A percentile compares a stretch with the other conserved stretches of the same genome.
phyloP scores from a whole-genome alignment of 1,139 yeast species.

The Wickerhamomyces sp. region DNA sequence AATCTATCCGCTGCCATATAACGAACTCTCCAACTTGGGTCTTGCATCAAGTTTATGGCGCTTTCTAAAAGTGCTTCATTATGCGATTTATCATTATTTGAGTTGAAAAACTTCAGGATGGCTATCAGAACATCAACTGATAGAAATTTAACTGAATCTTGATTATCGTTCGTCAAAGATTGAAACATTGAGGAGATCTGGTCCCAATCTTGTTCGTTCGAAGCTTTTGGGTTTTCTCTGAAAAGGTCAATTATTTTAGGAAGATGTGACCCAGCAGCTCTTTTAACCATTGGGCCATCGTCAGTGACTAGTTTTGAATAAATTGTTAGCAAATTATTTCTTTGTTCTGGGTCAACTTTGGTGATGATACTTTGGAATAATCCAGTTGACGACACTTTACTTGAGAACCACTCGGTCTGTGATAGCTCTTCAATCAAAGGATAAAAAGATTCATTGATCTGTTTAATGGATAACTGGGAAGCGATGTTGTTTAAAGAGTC shows the following conservation, averaged over 20 bases:
- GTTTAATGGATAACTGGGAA: conserved; percentile 58
- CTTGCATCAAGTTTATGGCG: conserved; percentile 67
- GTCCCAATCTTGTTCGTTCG: conserved; percentile 59
- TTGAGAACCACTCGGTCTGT: conserved; percentile 92
- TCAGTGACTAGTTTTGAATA: conserved; percentile 75
- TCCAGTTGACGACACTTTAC: conserved; percentile 90
- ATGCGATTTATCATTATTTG: conserved; percentile 52
- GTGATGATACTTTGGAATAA: conserved; percentile 69
- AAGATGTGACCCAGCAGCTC: conserved; percentile 85
- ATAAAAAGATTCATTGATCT: conserved; percentile 62
- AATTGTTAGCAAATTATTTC: conserved; percentile 60
- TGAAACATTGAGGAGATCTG: conserved; percentile 78
- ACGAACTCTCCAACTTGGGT: conserved; percentile 97
- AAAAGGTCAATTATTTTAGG: conserved; percentile 67
- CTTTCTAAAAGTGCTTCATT: conserved; percentile 56
- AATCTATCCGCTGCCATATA: conserved; percentile 96
- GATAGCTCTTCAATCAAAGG: conserved; percentile 76
- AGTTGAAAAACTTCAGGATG: conserved; percentile 59
- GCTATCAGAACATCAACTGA: conserved; percentile 83
- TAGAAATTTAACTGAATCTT: conserved; percentile 91
- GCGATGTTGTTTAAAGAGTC: conserved; percentile 75
- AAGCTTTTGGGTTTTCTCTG: conserved; percentile 33
- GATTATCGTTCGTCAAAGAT: conserved; percentile 76
- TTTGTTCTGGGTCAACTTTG: conserved; percentile 47
- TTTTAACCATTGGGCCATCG: conserved; percentile 97